Percentiles rank a stretch among this genome's conserved stretches.
Conservation (phyloP, 1,284 basidiomycete genomes). For the Calocybe gambosa region DNA sequence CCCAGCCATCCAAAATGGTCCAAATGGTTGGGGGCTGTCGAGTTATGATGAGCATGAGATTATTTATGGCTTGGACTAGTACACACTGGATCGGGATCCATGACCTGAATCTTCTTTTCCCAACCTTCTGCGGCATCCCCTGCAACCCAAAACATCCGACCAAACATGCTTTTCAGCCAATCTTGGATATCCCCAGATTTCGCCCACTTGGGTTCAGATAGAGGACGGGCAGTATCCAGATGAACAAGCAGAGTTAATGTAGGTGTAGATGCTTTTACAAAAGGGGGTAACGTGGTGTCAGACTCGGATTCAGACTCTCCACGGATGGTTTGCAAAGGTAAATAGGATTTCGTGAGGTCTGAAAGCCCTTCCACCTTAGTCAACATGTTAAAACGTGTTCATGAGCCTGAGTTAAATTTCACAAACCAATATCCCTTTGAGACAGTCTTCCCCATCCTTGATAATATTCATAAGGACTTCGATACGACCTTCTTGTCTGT, state of each 20-base stretch:
- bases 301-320: conserved; percentile 34
- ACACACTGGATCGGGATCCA: conserved; percentile 90
- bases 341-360: conserved; percentile 64
- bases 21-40: conserved; percentile 83
- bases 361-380: conserved; percentile 75
- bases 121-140: conserved; percentile 74
- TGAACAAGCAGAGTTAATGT: conserved; percentile 56
- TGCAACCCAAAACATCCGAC: conserved; percentile 73
- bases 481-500: conserved; percentile 77
- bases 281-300: conserved; percentile 64
- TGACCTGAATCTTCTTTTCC: conserved; percentile 88
- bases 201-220: conserved; percentile 95
- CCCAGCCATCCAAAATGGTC: conserved; percentile 86
- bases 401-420: conserved; percentile 6
- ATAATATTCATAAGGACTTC: conserved; percentile 70
- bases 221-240: conserved; percentile 80
- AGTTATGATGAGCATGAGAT: conserved; percentile 7
- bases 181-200: conserved; percentile 90
- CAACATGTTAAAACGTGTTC: conserved; percentile 12
- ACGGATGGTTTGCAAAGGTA: conserved; percentile 45
- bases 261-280: conserved; percentile 48
- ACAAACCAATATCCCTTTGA: conserved; percentile 74
- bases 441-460: conserved; percentile 45
- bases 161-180: conserved; percentile 87
- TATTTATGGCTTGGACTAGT: conserved; percentile 17